Evolutionary conservation across 2,329 filamentous ascomycete genomes (phyloP).

Genomic region (Fusarium falciforme): DNA sequence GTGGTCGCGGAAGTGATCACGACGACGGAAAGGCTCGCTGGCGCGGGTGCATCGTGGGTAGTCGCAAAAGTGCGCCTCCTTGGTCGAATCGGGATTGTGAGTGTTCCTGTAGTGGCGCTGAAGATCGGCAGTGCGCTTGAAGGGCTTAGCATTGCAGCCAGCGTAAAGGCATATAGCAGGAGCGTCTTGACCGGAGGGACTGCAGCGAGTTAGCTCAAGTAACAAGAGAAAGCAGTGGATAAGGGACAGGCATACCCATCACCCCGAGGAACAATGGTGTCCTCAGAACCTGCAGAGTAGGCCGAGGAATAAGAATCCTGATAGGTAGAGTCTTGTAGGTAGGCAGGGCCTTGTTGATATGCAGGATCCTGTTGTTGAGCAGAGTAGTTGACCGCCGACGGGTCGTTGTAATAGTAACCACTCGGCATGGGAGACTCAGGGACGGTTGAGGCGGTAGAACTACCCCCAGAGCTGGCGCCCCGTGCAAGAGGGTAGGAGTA

Average conservation of each 20-base stretch:
- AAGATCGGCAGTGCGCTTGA: constrained; percentile 66
- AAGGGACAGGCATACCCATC: constrained; percentile 26
- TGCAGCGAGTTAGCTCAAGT: constrained; percentile 8
- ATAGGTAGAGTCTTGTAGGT: constrained; percentile 2
- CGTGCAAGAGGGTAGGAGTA: constrained; percentile 44
- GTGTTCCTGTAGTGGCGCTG: constrained; percentile 63
- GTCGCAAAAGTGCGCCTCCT: constrained; percentile 62
- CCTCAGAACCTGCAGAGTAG: constrained; percentile 1
- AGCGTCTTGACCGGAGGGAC: constrained; percentile 44
- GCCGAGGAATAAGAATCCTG: constrained; percentile 22
- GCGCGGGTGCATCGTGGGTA: constrained; percentile 61
- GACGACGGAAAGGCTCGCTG: constrained; percentile 61
- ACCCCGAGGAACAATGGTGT: constrained; percentile 10
- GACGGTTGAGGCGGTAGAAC: constrained; percentile 41
- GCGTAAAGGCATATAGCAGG: constrained; percentile 51
- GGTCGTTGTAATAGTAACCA: constrained; percentile 33
- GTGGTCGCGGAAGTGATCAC: constrained; percentile 69
- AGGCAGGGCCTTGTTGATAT: constrained; percentile 18
- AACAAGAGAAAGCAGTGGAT: not conserved
- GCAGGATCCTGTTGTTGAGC: constrained; percentile 16
- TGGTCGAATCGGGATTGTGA: constrained; percentile 56
- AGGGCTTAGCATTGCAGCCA: constrained; percentile 58
- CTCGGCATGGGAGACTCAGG: constrained; percentile 43
- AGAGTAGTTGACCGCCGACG: constrained; percentile 16
- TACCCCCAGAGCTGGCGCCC: constrained; percentile 46